Conservation (phyloP, 148 eudicot species). For the Polygonum maritimum region DNA sequence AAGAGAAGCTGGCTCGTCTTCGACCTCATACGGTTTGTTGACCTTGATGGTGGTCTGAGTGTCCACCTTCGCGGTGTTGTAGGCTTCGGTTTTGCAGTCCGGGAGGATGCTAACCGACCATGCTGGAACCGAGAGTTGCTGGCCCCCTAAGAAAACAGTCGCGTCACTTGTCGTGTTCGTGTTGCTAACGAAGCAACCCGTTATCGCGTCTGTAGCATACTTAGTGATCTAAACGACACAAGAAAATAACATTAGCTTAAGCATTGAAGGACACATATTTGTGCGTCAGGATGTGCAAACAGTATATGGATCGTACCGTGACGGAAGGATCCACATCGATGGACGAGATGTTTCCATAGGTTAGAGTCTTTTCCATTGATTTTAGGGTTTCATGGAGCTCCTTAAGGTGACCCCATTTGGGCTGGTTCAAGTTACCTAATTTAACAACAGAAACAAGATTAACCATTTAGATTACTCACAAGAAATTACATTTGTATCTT, state of each 20-base stretch:
- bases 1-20: constrained; percentile 18
- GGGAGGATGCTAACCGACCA: constrained; percentile 86
- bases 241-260: not conserved
- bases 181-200: constrained; percentile 17
- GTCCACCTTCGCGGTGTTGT: constrained; percentile 67
- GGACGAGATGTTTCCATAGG: constrained; percentile 11
- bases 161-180: constrained; percentile 19
- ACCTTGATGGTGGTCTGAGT: constrained; percentile 18
- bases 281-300: too few relatives aligned
- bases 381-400: constrained; percentile 20
- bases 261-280: too few relatives aligned
- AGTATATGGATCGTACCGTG: not conserved
- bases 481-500: not conserved
- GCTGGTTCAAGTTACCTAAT: constrained; percentile 20
- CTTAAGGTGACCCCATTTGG: constrained; percentile 37
- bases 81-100: constrained; percentile 40
- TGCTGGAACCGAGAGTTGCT: constrained; percentile 45
- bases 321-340: not conserved
- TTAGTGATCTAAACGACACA: constrained; percentile 15
- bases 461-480: not conserved
- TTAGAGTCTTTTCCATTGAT: constrained; percentile 19
- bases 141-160: constrained; percentile 33
- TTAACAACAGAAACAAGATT: not conserved
- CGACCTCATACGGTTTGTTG: constrained; percentile 31
- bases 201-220: not conserved